Evolutionary conservation across 805 yeast species (phyloP), one percentile per base, ranked within the genome.

Genomic region (Saccharomycopsis microspora): DNA sequence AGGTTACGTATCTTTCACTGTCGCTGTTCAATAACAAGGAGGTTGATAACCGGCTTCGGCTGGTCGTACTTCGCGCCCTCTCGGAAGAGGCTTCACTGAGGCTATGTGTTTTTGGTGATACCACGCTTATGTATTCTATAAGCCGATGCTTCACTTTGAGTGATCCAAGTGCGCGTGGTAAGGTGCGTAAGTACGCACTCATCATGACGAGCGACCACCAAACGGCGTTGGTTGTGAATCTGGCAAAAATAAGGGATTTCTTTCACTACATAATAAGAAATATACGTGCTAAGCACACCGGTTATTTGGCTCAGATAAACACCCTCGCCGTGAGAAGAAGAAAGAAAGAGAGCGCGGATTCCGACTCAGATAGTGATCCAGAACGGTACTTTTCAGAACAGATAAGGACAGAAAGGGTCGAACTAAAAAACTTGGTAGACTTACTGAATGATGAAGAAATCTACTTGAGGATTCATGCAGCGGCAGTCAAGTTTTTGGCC

Each of bases 51-150:
- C 46, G 46, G 39, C 32, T 50, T n/a, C 43, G 42, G 38, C 39
- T 47, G 3, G 42, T 50, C 27, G 46, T 44, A 28, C 41, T 44
- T 4, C 36, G 54, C 10, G 43, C 52, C 4, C 47, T 51, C 30
- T 41, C 48, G 4, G 54, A 51, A 42, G 54, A 51, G 32, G 46
- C 53, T n/a, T 35, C 31, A 28, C 46, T 50, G 5, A 51, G 49
- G 32, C 39, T 48, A 1, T 49, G 48, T 28, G 39, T 46, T 30
- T 51, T 51, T 48, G 54, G 54, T 3, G 54, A 51, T 33, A 33
- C 48, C 9, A 49, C 43, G 32, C 39, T 49, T 34, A 41, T 40
- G 40, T 51, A 49, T 32, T 51, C 54, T 5, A 35, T 51, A 4
- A 43, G 52, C 4, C 10, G 53, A 38, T 33, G 50, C 8, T 51